These are phyloP conservation scores for Chimonanthus salicifolius DNA, from an alignment of 164 flowering plant species.

Conservation along the genomic window DNA sequence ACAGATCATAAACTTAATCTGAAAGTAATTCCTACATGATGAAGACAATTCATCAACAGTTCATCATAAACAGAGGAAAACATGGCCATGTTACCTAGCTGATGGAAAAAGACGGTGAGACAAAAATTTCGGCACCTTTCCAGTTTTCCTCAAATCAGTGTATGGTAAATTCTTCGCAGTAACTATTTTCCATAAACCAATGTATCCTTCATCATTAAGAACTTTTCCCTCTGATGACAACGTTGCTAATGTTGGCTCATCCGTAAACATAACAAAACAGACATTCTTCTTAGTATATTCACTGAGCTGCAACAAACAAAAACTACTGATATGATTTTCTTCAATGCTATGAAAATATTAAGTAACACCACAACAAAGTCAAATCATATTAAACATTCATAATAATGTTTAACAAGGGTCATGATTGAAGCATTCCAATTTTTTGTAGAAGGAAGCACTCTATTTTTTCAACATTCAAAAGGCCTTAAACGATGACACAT, in stretches of 20 bases:
- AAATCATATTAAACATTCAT: background rate
- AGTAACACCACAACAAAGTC: background rate
- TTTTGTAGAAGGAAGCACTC: no score
- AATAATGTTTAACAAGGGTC: background rate
- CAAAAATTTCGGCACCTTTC: conserved; percentile 93
- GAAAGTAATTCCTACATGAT: no score
- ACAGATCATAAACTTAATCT: background rate
- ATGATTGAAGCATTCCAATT: no score
- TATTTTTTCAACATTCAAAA: no score
- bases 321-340: conserved; percentile 3
- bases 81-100: conserved; percentile 48
- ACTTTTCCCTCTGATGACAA: conserved; percentile 62
- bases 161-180: conserved; percentile 84
- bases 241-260: conserved; percentile 59
- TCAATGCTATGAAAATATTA: background rate
- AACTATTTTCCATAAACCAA: conserved; percentile 85
- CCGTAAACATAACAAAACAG: conserved; percentile 96
- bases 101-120: conserved; percentile 93
- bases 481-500: no score
- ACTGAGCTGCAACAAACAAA: conserved; percentile 61
- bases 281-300: conserved; percentile 76
- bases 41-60: background rate
- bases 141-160: conserved; percentile 80
- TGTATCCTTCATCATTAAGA: conserved; percentile 55
- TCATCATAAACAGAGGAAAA: background rate